Percentiles rank a stretch among this genome's conserved stretches.
phyloP scores from a whole-genome alignment of 768 basidiomycete species.

The Boletus rubescentipes region DNA sequence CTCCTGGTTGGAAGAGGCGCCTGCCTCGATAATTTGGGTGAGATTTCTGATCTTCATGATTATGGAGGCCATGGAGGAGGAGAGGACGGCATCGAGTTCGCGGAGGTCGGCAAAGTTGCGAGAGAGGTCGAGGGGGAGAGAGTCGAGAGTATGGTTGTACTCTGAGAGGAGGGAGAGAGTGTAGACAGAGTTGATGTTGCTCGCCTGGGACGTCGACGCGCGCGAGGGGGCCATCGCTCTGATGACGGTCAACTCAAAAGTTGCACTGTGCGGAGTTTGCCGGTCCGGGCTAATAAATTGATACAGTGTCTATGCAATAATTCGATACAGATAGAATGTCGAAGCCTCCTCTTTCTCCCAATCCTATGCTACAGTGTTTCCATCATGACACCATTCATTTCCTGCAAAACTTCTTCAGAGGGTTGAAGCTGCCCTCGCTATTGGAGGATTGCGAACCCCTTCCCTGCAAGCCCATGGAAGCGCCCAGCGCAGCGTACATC shows the following conservation, averaged over 20 bases:
- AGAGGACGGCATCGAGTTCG: constrained; percentile 97
- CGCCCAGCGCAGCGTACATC: constrained; percentile 55
- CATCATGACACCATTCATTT: neutral
- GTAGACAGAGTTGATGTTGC: constrained; percentile 49
- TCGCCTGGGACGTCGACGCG: constrained; percentile 27
- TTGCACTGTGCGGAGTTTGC: constrained; percentile 24
- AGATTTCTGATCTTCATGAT: constrained; percentile 77
- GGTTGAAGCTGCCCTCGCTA: constrained; percentile 25
- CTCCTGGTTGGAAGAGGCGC: constrained; percentile 58
- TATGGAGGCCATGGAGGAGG: constrained; percentile 79
- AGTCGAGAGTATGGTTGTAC: constrained; percentile 90
- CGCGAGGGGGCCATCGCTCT: constrained; percentile 39
- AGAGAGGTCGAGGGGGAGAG: constrained; percentile 91
- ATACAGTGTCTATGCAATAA: constrained; percentile 27
- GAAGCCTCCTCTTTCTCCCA: constrained; percentile 10
- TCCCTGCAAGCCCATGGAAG: constrained; percentile 25
- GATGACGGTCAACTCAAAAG: neutral
- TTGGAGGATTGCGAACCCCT: constrained; percentile 26
- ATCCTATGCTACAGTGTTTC: constrained; percentile 30
- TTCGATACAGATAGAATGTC: constrained; percentile 25
- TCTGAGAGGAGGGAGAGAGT: constrained; percentile 72
- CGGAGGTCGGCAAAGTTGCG: constrained; percentile 93
- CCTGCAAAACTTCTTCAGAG: constrained; percentile 39
- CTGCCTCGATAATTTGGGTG: constrained; percentile 71
- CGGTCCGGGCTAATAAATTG: constrained; percentile 22